These are phyloP conservation scores for Passalora sequoiae DNA, from an alignment of 2,329 filamentous ascomycete species.

Conservation along the genomic window DNA sequence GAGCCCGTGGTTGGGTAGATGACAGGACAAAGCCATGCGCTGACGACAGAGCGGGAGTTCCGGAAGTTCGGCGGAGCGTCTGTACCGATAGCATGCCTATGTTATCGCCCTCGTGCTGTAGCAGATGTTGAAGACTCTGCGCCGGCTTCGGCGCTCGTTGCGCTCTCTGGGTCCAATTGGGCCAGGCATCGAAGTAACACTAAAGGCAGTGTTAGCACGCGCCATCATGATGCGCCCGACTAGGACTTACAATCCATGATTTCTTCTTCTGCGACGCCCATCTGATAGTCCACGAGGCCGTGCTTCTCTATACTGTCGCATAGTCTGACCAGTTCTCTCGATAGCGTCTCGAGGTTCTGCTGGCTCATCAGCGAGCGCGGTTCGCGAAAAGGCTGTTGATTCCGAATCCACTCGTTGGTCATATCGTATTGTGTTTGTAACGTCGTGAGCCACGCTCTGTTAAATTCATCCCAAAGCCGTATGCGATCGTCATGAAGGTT, in stretches of 20 bases:
- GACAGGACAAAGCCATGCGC: too few species aligned
- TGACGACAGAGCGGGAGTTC: too few species aligned
- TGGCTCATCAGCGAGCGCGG: conserved; percentile 62
- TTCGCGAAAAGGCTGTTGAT: conserved; percentile 48
- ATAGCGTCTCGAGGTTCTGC: conserved; percentile 70
- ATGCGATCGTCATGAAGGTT: conserved; percentile 69
- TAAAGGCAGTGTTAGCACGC: conserved; percentile 12
- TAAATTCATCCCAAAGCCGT: conserved; percentile 89
- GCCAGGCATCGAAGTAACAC: conserved; percentile 22
- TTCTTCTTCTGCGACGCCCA: conserved; percentile 91
- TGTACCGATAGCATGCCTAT: too few species aligned
- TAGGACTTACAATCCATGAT: conserved; percentile 79
- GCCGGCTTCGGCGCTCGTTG: conserved; percentile 11
- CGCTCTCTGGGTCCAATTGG: conserved; percentile 20
- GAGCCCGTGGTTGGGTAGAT: too few species aligned
- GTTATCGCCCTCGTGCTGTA: conserved; percentile 17
- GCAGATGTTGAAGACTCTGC: conserved; percentile 18
- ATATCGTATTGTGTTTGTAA: conserved; percentile 80
- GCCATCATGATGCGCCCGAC: too few species aligned
- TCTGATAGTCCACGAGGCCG: conserved; percentile 95
- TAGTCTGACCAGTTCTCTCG: conserved; percentile 71
- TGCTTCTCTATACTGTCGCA: conserved; percentile 85
- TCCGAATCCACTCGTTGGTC: conserved; percentile 54
- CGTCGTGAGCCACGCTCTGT: conserved; percentile 80
- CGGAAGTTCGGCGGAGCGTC: too few species aligned